Conservation (phyloP, 805 yeast genomes). For the Saccharomycopsis capsularis region DNA sequence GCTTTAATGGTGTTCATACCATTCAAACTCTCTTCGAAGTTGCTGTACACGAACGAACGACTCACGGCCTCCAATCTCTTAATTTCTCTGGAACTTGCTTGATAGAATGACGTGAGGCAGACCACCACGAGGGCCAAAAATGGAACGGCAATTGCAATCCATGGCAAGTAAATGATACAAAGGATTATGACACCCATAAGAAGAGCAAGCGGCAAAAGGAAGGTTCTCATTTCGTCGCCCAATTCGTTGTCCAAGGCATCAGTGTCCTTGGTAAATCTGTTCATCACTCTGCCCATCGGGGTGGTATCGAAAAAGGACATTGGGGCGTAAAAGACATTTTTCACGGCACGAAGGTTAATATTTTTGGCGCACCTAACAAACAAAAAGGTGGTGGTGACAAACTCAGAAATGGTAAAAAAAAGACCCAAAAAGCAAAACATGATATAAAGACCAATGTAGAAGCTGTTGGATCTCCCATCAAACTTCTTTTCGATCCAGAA, state of each 20-base stretch:
- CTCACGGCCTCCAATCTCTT: slow-evolving; percentile 69
- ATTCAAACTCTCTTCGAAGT: slow-evolving; percentile 61
- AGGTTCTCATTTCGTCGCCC: slow-evolving; percentile 57
- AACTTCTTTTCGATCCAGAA: slow-evolving; percentile 61
- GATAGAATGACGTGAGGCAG: slow-evolving; percentile 46
- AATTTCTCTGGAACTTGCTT: slow-evolving; percentile 67
- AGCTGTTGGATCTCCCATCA: slow-evolving; percentile 30
- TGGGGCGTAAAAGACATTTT: slow-evolving; percentile 62
- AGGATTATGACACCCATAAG: slow-evolving; percentile 59
- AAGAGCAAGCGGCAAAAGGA: slow-evolving; percentile 43
- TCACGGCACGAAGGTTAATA: slow-evolving; percentile 56
- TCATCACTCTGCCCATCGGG: slow-evolving; percentile 80
- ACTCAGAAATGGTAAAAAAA: slow-evolving; percentile 31
- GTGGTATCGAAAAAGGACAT: slow-evolving; percentile 80
- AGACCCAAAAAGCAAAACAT: slow-evolving; percentile 45
- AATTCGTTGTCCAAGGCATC: slow-evolving; percentile 77
- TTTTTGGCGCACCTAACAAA: slow-evolving; percentile 47
- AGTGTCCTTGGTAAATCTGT: slow-evolving; percentile 81
- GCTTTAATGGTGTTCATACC: slow-evolving; percentile 65
- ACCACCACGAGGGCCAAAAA: slow-evolving; percentile 39
- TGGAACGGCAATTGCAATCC: slow-evolving; percentile 64
- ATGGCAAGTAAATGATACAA: slow-evolving; percentile 66
- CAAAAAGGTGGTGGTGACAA: slow-evolving; percentile 41
- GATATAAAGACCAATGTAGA: slow-evolving; percentile 61
- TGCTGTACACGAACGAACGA: slow-evolving; percentile 63